Conservation (phyloP, 108 stramenopile genomes). For the Asterionellopsis glacialis region DNA sequence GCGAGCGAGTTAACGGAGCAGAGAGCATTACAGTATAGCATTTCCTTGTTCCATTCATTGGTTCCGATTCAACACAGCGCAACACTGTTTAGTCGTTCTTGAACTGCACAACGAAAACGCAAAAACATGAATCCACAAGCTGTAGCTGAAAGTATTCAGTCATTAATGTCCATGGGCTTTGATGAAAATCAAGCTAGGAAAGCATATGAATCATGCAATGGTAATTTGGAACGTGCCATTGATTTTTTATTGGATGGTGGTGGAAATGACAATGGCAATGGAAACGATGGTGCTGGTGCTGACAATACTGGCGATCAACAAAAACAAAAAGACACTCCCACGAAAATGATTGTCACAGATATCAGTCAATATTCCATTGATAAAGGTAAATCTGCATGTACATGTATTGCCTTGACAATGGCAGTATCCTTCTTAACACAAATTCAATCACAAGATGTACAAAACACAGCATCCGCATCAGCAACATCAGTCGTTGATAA, state of each 20-base stretch:
- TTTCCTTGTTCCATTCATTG: too few relatives aligned
- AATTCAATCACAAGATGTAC: neutral
- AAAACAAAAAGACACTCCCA: neutral
- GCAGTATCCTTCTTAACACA: constrained; percentile 32
- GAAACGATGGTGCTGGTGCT: constrained; percentile 1
- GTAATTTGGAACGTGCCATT: constrained; percentile 57
- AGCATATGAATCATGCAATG: constrained; percentile 30
- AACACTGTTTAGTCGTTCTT: too few relatives aligned
- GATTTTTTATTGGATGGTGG: constrained; percentile 39
- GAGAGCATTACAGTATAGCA: too few relatives aligned
- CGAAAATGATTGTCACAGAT: constrained; percentile 24
- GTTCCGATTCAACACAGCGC: too few relatives aligned
- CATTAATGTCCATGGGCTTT: constrained; percentile 63
- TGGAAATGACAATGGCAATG: neutral
- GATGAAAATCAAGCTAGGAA: constrained; percentile 21
- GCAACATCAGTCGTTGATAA: neutral
- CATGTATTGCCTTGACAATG: constrained; percentile 66
- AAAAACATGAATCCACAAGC: too few relatives aligned
- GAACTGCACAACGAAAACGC: too few relatives aligned
- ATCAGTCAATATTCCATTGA: constrained; percentile 58
- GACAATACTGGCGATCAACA: constrained; percentile 2
- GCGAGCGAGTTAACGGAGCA: too few relatives aligned
- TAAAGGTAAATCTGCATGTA: constrained; percentile 68
- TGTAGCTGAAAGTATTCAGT: too few relatives aligned
- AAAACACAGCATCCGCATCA: neutral